These are phyloP conservation scores for Agapanthus africanus DNA, from an alignment of 106 monocot species.

Conservation along the genomic window DNA sequence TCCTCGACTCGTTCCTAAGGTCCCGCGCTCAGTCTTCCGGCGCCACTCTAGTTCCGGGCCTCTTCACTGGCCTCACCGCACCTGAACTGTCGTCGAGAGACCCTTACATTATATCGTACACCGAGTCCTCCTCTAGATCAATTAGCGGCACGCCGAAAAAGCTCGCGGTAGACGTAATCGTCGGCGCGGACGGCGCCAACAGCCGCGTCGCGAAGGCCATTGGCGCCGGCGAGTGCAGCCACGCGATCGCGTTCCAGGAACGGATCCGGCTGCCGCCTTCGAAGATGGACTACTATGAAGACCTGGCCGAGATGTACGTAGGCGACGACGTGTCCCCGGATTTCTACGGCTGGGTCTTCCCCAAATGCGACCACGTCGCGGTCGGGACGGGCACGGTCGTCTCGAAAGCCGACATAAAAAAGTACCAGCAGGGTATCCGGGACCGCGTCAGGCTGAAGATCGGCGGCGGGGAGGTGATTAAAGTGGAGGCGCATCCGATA, in stretches of 20 bases:
- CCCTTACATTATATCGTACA: constrained; percentile 63
- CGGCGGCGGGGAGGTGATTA: constrained; percentile 56
- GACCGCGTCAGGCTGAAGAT: constrained; percentile 46
- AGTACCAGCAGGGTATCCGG: constrained; percentile 39
- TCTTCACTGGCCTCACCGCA: constrained; percentile 42
- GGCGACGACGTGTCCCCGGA: constrained; percentile 81
- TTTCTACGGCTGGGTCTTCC: constrained; percentile 97
- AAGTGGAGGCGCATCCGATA: constrained; percentile 83
- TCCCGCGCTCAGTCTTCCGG: constrained; percentile 47
- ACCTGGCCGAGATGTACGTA: constrained; percentile 91
- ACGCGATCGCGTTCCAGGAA: constrained; percentile 90
- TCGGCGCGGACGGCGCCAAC: constrained; percentile 93
- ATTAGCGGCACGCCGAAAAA: background rate
- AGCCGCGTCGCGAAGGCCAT: constrained; percentile 74
- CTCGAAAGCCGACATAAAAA: constrained; percentile 48
- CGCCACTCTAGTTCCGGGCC: constrained; percentile 44
- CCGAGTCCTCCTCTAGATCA: constrained; percentile 10
- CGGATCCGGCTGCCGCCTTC: constrained; percentile 62
- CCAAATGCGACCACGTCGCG: constrained; percentile 96
- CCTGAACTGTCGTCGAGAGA: constrained; percentile 20
- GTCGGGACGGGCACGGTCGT: constrained; percentile 74
- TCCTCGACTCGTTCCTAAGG: constrained; percentile 88
- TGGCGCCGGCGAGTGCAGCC: constrained; percentile 53
- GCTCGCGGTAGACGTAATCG: constrained; percentile 49
- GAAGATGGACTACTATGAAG: constrained; percentile 57